Conservation (phyloP, 179 eudicot genomes). For the Actinidia arguta region DNA sequence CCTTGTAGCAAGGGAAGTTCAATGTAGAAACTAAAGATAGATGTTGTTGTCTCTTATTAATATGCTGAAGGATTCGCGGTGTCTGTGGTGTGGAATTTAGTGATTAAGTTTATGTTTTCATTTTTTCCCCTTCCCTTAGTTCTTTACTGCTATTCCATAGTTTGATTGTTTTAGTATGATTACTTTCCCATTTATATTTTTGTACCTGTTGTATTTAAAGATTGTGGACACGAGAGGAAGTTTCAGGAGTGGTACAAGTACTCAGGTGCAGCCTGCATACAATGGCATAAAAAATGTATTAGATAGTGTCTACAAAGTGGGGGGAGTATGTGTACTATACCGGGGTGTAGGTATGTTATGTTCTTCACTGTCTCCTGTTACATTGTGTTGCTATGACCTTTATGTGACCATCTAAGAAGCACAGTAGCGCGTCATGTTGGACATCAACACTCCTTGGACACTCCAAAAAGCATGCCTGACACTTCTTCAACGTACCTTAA, state of each 20-base stretch:
- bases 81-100: not conserved
- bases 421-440: no score
- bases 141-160: not conserved
- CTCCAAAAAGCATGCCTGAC: no score
- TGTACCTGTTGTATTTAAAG: constrained; percentile 35
- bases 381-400: not conserved
- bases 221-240: constrained; percentile 61
- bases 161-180: not conserved
- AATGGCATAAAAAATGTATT: constrained; percentile 81
- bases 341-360: constrained; percentile 85
- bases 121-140: not conserved
- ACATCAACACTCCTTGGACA: no score
- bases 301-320: constrained; percentile 75
- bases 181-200: not conserved
- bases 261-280: constrained; percentile 58
- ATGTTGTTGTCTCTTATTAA: not conserved
- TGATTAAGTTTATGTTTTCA: not conserved
- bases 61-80: not conserved
- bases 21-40: no score
- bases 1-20: no score
- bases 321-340: constrained; percentile 85
- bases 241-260: constrained; percentile 41
- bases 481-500: no score
- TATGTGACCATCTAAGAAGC: no score
- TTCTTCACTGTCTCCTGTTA: not conserved